Evolutionary conservation across 306 rosid species (phyloP), one percentile per base, ranked within the genome.

Genomic region (Casuarina equisetifolia): DNA sequence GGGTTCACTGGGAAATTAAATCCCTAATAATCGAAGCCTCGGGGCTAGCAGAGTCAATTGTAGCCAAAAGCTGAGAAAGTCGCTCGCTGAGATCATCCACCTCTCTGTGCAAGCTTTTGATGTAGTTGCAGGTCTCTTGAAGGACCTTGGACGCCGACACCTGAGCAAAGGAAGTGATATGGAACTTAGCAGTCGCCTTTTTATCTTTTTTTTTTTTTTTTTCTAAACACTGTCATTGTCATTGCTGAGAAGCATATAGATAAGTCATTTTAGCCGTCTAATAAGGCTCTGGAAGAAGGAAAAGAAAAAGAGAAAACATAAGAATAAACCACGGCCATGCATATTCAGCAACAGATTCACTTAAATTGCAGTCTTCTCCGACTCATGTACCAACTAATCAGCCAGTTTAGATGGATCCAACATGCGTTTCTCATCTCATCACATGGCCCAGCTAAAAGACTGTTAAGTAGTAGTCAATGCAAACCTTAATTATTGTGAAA

Each of bases 121-220:
- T 95, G 85, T 95, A 92, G 88, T 91, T 92, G 85, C 99, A 95
- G 74, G 99, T 95, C 84, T 95, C 99, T 75, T 95, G 99, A 82
- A 95, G 97, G 84, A 95, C 97, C 95, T 95, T 95, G 2, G 99
- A 88, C 42, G 99, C 99, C 73, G 99, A 88, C 69, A 91, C 99
- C 99, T 95, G 82, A 83, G 71, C 66, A 74, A 78, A 72, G 77
- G 20, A 62, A 46, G 20, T 84, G 76, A 77, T 58, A 10, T 66
- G 76, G 63, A 40, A 74, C 45, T 46, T 43, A 39, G 35, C 59
- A 59, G 61, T 38, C 11, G 32, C 51, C 17, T 13, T 6, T 8
- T 53, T 8, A 13, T 15, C 6, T 25, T 25, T 25, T 25, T 25
- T 25, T 25, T 25, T 25, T 25, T 25, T 25, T 25, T 25, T 25